Evolutionary conservation across 2,329 filamentous ascomycete genomes (phyloP).

Genomic region (Pseudogymnoascus sp.): DNA sequence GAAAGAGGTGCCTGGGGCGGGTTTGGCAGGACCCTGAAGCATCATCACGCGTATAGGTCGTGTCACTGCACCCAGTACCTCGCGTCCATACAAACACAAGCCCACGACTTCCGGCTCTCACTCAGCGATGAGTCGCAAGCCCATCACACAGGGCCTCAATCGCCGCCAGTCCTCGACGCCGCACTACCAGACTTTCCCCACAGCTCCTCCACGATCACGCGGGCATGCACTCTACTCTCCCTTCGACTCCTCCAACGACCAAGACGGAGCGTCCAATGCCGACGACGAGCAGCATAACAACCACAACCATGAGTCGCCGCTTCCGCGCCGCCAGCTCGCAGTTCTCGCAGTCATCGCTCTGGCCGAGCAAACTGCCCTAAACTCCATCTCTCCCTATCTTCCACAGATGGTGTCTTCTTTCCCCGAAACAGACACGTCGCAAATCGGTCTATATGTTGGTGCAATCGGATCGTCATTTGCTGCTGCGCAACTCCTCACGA

Average conservation of each 20-base stretch:
- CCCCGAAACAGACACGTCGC: constrained; percentile 61
- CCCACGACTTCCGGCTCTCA: background rate
- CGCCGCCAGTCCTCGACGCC: constrained; percentile 35
- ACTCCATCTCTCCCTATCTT: constrained; percentile 91
- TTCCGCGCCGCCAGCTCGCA: constrained; percentile 74
- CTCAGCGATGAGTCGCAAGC: background rate
- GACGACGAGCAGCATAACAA: constrained; percentile 27
- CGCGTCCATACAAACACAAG: background rate
- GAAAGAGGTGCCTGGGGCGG: background rate
- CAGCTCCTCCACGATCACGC: constrained; percentile 60
- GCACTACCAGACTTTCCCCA: constrained; percentile 77
- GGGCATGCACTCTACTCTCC: constrained; percentile 33
- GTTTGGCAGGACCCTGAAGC: background rate
- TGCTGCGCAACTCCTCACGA: constrained; percentile 83
- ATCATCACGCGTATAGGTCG: background rate
- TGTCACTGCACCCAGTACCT: background rate
- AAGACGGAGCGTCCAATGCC: constrained; percentile 26
- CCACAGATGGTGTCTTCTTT: constrained; percentile 87
- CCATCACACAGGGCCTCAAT: background rate
- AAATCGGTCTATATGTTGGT: constrained; percentile 83
- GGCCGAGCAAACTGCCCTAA: constrained; percentile 91
- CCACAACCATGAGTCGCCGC: constrained; percentile 45
- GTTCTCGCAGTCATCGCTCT: constrained; percentile 83
- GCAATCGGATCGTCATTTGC: constrained; percentile 87
- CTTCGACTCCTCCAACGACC: constrained; percentile 27